These are phyloP conservation scores for Phytophthora colocasiae DNA, from an alignment of 352 stramenopile genomes.

Conservation along the genomic window DNA sequence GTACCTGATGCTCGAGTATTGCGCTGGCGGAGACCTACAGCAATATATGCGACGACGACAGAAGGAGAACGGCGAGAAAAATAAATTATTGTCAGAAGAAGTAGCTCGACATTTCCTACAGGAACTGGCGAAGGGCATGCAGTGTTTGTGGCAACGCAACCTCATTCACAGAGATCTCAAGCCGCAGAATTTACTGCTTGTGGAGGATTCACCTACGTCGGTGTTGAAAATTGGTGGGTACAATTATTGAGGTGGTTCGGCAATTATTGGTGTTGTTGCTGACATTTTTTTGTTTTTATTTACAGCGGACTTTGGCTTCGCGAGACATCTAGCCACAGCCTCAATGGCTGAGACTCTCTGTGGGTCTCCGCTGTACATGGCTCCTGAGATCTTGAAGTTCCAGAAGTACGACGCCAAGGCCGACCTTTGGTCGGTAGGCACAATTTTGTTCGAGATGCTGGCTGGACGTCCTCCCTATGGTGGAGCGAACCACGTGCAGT, in stretches of 20 bases:
- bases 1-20: slow-evolving; percentile 98
- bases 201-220: slow-evolving; percentile 60
- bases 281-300: slow-evolving; percentile 11
- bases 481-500: slow-evolving; percentile 95
- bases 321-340: slow-evolving; percentile 90
- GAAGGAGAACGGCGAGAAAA: slow-evolving; percentile 19
- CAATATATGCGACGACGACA: slow-evolving; percentile 88
- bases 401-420: slow-evolving; percentile 97
- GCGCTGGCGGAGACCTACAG: slow-evolving; percentile 95
- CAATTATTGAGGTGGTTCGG: not conserved
- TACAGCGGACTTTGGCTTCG: slow-evolving; percentile 97
- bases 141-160: slow-evolving; percentile 77
- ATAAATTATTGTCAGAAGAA: slow-evolving; percentile 37
- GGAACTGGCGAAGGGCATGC: slow-evolving; percentile 75
- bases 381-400: slow-evolving; percentile 95
- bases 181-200: slow-evolving; percentile 96
- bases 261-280: slow-evolving; percentile 17
- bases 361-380: slow-evolving; percentile 97
- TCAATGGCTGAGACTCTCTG: slow-evolving; percentile 96
- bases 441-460: slow-evolving; percentile 97
- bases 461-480: slow-evolving; percentile 93
- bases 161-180: slow-evolving; percentile 94
- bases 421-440: slow-evolving; percentile 96
- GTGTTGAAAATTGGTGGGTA: slow-evolving; percentile 66
- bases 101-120: slow-evolving; percentile 69